A percentile compares a stretch with the other conserved stretches of the same genome.
phyloP scores from a whole-genome alignment of 1,139 yeast species.

The Meyerozyma athensensis region DNA sequence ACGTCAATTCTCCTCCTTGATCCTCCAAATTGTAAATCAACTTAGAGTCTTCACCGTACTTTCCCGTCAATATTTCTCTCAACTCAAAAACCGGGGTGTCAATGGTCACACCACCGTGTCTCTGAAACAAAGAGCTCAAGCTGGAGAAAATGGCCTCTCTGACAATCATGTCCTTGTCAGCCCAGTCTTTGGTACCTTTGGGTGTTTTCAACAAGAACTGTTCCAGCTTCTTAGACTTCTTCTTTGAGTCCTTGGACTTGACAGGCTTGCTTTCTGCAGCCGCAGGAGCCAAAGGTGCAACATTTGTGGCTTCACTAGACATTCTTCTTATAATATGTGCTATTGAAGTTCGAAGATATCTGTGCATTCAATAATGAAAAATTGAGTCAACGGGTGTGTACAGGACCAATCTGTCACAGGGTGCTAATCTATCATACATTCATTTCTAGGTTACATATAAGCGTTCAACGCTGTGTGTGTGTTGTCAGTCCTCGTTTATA shows the following conservation, averaged over 20 bases:
- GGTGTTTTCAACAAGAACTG: slow-evolving; percentile 85
- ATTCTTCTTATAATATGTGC: slow-evolving; percentile 14
- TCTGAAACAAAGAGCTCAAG: slow-evolving; percentile 70
- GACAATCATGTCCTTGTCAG: slow-evolving; percentile 93
- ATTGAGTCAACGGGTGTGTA: slow-evolving; percentile 1
- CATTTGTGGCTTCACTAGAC: slow-evolving; percentile 22
- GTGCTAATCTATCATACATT: slow-evolving; percentile 1
- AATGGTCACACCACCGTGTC: slow-evolving; percentile 96
- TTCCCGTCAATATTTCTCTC: slow-evolving; percentile 91
- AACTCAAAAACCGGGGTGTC: slow-evolving; percentile 97
- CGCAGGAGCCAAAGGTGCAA: slow-evolving; percentile 10
- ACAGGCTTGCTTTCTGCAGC: slow-evolving; percentile 11
- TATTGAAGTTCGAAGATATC: neutral
- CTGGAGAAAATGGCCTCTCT: slow-evolving; percentile 81
- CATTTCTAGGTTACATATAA: neutral
- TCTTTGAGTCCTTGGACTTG: slow-evolving; percentile 18
- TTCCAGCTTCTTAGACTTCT: slow-evolving; percentile 30
- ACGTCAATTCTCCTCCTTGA: slow-evolving; percentile 96
- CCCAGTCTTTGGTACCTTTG: slow-evolving; percentile 98
- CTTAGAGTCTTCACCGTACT: slow-evolving; percentile 97
- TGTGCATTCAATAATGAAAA: slow-evolving; percentile 1
- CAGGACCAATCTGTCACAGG: neutral
- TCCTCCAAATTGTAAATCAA: slow-evolving; percentile 92
- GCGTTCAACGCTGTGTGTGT: neutral
- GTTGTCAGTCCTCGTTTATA: neutral